Percentiles rank a stretch among this genome's conserved stretches.
phyloP scores from a whole-genome alignment of 1,139 yeast species.

The Kodamaea sp. region DNA sequence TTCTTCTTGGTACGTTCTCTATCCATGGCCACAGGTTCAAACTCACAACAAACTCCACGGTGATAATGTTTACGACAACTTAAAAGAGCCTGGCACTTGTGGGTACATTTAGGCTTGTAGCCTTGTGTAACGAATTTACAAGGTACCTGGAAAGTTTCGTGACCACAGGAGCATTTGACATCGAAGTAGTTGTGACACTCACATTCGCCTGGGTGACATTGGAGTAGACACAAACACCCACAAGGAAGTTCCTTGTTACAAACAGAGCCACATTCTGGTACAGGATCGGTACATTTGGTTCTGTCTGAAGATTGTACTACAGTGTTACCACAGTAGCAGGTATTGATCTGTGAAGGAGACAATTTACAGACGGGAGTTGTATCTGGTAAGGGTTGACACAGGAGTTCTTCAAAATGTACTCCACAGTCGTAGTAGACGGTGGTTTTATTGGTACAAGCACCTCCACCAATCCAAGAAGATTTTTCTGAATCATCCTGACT shows the following conservation, averaged over 20 bases:
- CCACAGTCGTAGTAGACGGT: constrained; percentile 63
- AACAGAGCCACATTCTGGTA: constrained; percentile 67
- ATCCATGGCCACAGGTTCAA: constrained; percentile 60
- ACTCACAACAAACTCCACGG: constrained; percentile 65
- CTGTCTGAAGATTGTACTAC: constrained; percentile 35
- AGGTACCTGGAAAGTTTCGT: constrained; percentile 56
- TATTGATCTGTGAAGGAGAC: constrained; percentile 57
- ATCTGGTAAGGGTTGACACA: constrained; percentile 57
- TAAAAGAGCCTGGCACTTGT: constrained; percentile 73
- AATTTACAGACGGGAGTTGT: constrained; percentile 55
- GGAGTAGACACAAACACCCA: constrained; percentile 69
- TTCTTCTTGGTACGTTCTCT: constrained; percentile 63
- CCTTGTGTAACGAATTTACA: constrained; percentile 59
- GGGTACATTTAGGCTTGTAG: constrained; percentile 61
- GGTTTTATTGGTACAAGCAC: constrained; percentile 56
- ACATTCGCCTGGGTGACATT: constrained; percentile 80
- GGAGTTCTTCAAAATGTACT: constrained; percentile 56
- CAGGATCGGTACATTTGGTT: constrained; percentile 66
- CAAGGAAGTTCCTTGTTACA: constrained; percentile 70
- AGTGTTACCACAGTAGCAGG: constrained; percentile 78
- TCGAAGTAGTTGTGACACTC: constrained; percentile 55
- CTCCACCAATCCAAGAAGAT: constrained; percentile 59
- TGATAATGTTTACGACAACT: constrained; percentile 86
- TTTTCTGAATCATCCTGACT: constrained; percentile 15
- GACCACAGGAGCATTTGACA: constrained; percentile 55